A percentile compares a stretch with the other conserved stretches of the same genome.
Evolutionary conservation across 1,284 basidiomycete species (phyloP).

Genomic region (Malassezia dermatis): DNA sequence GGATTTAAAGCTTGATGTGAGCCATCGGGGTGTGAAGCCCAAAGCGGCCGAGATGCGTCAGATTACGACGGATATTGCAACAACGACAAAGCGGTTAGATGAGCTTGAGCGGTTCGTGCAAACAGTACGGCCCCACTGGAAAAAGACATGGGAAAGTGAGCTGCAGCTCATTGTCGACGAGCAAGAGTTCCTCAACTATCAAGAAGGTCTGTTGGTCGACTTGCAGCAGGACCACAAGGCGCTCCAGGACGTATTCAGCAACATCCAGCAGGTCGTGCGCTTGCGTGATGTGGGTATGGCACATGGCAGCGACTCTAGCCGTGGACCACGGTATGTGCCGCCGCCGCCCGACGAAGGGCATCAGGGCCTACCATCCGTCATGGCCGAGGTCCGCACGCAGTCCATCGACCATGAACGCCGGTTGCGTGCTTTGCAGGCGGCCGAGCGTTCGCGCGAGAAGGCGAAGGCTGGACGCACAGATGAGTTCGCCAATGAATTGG

Average conservation of each 20-base stretch:
- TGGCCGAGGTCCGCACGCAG: conserved; percentile 45
- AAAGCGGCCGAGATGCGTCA: conserved; percentile 63
- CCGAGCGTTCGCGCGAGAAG: conserved; percentile 38
- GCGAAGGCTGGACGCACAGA: conserved; percentile 26
- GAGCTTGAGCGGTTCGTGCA: conserved; percentile 74
- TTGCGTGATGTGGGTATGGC: conserved; percentile 21
- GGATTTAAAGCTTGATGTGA: conserved; percentile 77
- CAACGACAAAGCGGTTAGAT: conserved; percentile 62
- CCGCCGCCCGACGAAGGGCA: conserved; percentile 43
- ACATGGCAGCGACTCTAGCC: conserved; percentile 8
- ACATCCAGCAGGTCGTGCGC: conserved; percentile 46
- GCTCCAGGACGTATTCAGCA: conserved; percentile 42
- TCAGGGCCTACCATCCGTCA: conserved; percentile 41
- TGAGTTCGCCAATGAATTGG: conserved; percentile 43
- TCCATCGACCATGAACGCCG: conserved; percentile 45
- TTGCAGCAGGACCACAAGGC: conserved; percentile 37
- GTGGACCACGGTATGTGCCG: conserved; percentile 28
- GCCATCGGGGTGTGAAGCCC: conserved; percentile 76
- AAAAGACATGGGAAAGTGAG: conserved; percentile 95
- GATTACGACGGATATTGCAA: conserved; percentile 64
- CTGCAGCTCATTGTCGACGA: conserved; percentile 93
- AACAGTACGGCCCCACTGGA: conserved; percentile 89
- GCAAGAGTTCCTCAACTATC: conserved; percentile 69
- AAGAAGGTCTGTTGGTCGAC: conserved; percentile 41
- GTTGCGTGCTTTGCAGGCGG: conserved; percentile 40